These are phyloP conservation scores for Crucibulum laeve DNA, from an alignment of 768 basidiomycete species.

Conservation along the genomic window DNA sequence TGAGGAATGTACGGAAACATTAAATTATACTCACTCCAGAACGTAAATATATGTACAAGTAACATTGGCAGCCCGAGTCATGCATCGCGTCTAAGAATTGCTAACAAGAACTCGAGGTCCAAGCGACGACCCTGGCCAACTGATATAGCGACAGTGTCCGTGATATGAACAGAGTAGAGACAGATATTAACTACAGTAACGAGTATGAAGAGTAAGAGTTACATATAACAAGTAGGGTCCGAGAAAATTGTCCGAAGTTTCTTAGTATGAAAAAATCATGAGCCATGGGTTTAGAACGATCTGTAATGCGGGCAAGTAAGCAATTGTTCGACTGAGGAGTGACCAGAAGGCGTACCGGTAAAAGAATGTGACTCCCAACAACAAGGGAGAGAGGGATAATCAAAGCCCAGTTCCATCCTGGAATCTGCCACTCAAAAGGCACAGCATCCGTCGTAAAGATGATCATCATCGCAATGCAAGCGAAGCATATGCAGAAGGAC, in stretches of 20 bases:
- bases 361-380: conserved; percentile 64
- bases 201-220: neutral
- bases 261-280: conserved; percentile 71
- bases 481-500: conserved; percentile 59
- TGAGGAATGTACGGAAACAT: no score
- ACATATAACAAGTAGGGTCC: neutral
- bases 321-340: neutral
- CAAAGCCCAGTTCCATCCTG: conserved; percentile 62
- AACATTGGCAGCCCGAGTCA: neutral
- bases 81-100: no score
- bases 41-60: neutral
- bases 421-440: conserved; percentile 65
- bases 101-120: no score
- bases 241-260: neutral
- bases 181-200: neutral
- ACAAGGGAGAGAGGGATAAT: conserved; percentile 69
- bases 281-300: conserved; percentile 85
- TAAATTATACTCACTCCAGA: no score
- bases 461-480: conserved; percentile 55
- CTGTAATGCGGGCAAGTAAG: conserved; percentile 14
- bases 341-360: conserved; percentile 52
- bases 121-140: no score
- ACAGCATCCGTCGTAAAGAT: conserved; percentile 52
- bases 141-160: neutral
- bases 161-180: conserved; percentile 1